Percentiles rank a stretch among this genome's conserved stretches.
Evolutionary conservation across 352 stramenopile genomes (phyloP).

Genomic region (Discostella stelligera): DNA sequence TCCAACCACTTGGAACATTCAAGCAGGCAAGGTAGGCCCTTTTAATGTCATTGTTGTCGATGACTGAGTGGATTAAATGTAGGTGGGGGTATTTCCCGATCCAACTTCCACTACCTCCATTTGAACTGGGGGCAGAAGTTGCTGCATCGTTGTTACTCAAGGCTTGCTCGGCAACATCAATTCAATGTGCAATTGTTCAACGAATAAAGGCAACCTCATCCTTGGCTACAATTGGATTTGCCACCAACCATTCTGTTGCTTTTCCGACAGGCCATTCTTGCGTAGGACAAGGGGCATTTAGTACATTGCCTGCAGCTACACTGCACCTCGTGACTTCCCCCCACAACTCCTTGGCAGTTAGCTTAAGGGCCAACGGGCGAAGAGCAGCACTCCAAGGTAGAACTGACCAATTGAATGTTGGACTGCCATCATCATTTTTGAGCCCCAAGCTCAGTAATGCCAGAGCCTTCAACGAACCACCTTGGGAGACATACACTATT

Average conservation of each 20-base stretch:
- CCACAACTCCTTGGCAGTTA: neutral
- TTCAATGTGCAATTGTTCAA: slow-evolving; percentile 6
- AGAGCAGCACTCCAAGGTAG: slow-evolving; percentile 9
- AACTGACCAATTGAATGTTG: slow-evolving; percentile 3
- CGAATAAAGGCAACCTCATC: neutral
- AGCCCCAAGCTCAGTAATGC: neutral
- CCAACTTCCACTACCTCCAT: neutral
- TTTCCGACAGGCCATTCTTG: neutral
- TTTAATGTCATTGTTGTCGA: slow-evolving; percentile 3
- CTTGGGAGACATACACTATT: neutral
- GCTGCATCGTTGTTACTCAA: neutral
- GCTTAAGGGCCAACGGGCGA: neutral
- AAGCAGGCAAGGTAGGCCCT: neutral
- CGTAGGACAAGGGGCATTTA: neutral
- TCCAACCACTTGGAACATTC: neutral
- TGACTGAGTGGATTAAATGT: slow-evolving; percentile 2
- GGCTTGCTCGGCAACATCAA: neutral
- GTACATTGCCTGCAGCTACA: neutral
- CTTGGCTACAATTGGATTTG: neutral
- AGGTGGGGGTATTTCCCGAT: slow-evolving; percentile 1
- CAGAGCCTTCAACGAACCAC: neutral
- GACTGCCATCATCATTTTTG: neutral
- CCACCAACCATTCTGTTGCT: neutral
- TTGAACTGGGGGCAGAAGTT: neutral
- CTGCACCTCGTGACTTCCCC: neutral